Conservation (phyloP, 345 rosid species). For the Pseudoturritis turrita region DNA sequence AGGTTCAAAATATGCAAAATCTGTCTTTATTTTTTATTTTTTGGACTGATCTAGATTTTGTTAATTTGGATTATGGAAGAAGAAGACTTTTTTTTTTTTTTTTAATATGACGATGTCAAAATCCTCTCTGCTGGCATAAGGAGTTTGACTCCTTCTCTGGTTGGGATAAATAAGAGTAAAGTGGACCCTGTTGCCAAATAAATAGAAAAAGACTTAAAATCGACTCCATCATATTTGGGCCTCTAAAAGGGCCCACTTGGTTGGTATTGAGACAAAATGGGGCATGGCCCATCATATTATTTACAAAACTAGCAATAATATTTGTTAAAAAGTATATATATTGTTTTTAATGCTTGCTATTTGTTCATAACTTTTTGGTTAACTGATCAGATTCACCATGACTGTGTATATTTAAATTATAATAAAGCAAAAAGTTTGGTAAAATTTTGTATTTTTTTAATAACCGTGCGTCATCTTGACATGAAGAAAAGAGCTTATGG, state of each 20-base stretch:
- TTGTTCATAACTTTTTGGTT: too few species aligned
- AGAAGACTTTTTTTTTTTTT: too few species aligned
- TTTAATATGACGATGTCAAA: not conserved
- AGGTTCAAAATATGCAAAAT: too few species aligned
- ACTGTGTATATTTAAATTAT: too few species aligned
- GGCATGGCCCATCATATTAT: not conserved
- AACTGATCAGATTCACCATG: too few species aligned
- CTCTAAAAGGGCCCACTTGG: not conserved
- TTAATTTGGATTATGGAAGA: not conserved
- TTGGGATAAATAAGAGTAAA: not conserved
- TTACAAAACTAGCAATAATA: not conserved
- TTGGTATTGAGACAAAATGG: not conserved
- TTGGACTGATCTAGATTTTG: too few species aligned
- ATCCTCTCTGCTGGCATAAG: not conserved
- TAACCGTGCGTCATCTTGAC: too few species aligned
- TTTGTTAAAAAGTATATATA: not conserved
- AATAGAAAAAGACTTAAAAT: not conserved
- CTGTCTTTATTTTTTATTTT: too few species aligned
- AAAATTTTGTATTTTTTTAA: too few species aligned
- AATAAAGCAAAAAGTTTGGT: too few species aligned
- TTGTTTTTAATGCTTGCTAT: too few species aligned
- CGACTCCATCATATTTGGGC: conserved; percentile 3
- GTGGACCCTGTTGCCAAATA: not conserved
- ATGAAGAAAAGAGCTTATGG: too few species aligned
- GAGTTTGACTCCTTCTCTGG: not conserved